Percentiles rank a stretch among this genome's conserved stretches.
Conservation (phyloP, 345 rosid species). For the Eucalyptus decipiens region DNA sequence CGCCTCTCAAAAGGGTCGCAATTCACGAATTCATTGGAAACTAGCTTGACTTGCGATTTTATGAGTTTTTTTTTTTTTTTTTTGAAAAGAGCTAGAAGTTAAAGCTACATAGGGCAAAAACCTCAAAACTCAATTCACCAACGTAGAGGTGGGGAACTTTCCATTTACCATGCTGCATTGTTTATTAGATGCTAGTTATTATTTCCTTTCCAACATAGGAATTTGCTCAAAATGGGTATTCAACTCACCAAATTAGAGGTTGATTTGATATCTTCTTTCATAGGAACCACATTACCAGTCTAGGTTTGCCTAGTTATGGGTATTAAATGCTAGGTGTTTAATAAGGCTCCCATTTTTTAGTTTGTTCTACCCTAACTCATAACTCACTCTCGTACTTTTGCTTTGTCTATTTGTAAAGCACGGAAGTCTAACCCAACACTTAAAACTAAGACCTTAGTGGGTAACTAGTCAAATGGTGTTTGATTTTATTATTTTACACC, state of each 20-base stretch:
- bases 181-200: not conserved
- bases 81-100: not conserved
- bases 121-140: not conserved
- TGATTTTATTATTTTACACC: too few relatives aligned
- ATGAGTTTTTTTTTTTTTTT: not conserved
- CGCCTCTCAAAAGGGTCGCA: not conserved
- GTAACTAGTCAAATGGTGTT: too few relatives aligned
- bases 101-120: not conserved
- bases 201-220: not conserved
- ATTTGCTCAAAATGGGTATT: not conserved
- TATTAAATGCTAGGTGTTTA: not conserved
- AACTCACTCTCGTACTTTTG: too few relatives aligned
- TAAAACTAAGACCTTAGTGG: too few relatives aligned
- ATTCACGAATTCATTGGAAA: not conserved
- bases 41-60: not conserved
- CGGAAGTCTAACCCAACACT: too few relatives aligned
- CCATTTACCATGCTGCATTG: not conserved
- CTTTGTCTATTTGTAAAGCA: rapidly evolving
- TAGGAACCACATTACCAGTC: not conserved
- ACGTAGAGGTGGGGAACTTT: not conserved
- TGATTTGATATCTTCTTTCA: not conserved
- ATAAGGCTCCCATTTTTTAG: not conserved
- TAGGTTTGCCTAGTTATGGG: not conserved
- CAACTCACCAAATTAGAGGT: not conserved
- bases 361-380: too few relatives aligned